Evolutionary conservation across 1,284 basidiomycete genomes (phyloP).

Genomic region (Ganoderma boninense): DNA sequence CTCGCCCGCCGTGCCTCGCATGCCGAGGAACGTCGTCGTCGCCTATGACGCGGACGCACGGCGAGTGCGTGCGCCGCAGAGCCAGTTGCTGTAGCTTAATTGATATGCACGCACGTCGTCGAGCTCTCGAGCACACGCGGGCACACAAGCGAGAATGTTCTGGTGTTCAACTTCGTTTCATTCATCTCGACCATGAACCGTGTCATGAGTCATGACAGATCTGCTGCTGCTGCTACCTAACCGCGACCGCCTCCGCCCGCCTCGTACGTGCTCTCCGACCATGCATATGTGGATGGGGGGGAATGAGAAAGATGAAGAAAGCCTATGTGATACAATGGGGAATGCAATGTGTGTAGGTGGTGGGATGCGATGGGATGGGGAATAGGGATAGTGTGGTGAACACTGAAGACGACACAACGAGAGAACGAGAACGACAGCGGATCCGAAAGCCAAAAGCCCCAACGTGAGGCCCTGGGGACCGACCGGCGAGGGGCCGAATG

Average conservation of each 20-base stretch:
- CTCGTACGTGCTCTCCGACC: neutral
- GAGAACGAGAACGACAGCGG: neutral
- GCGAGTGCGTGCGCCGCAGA: too few species aligned
- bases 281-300: constrained; percentile 5
- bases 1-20: neutral
- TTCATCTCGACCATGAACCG: constrained; percentile 10
- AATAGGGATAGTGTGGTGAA: neutral
- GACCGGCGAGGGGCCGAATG: constrained; percentile 9
- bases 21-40: neutral
- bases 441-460: constrained; percentile 8
- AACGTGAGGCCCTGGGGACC: constrained; percentile 9
- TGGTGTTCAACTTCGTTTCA: constrained; percentile 17
- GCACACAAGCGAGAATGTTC: neutral
- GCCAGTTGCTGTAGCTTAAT: neutral
- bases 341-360: constrained; percentile 9
- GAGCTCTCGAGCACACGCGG: constrained; percentile 1
- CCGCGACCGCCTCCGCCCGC: constrained; percentile 8
- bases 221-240: constrained; percentile 21
- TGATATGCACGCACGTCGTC: neutral
- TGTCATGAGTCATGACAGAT: constrained; percentile 20
- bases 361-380: constrained; percentile 10
- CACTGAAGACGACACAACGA: neutral
- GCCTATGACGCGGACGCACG: neutral
- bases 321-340: constrained; percentile 23
- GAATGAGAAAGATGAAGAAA: neutral